Percentiles rank a stretch among this genome's conserved stretches.
Evolutionary conservation across 495 filamentous ascomycete species (phyloP).

Genomic region (Lentithecium fluviatile): DNA sequence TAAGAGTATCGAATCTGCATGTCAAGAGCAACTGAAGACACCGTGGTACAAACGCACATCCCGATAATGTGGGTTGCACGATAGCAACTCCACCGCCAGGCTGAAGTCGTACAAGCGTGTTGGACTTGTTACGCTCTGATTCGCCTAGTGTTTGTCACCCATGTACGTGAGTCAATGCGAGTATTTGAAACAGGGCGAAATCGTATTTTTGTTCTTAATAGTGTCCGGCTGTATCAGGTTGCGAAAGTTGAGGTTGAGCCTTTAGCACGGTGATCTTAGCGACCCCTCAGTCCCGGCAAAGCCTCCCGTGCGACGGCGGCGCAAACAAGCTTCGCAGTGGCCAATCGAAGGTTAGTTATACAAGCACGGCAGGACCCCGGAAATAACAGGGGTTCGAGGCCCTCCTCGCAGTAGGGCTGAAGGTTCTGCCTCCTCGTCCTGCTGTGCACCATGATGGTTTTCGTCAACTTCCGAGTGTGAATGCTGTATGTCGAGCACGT

Average conservation of each 20-base stretch:
- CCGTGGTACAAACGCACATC: not conserved
- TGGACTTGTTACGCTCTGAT: too few relatives aligned
- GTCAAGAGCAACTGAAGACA: not conserved
- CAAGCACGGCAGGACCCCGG: not conserved
- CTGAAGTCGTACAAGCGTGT: not conserved
- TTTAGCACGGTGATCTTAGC: not conserved
- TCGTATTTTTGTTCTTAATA: not conserved
- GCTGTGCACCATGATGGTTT: too few relatives aligned
- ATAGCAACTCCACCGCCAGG: not conserved
- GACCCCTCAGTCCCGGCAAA: not conserved
- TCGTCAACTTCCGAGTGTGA: too few relatives aligned
- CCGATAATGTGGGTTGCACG: not conserved
- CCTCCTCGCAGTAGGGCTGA: not conserved
- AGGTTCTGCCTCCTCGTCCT: too few relatives aligned
- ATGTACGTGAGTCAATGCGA: not conserved
- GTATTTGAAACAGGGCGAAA: not conserved
- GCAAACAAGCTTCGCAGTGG: not conserved
- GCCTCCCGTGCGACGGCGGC: not conserved
- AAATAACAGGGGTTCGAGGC: not conserved
- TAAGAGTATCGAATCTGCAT: slow-evolving; percentile 18
- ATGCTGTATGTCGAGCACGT: too few relatives aligned
- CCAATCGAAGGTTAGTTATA: not conserved
- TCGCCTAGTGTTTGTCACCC: too few relatives aligned
- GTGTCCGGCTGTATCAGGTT: not conserved
- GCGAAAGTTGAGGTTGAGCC: not conserved